Evolutionary conservation across 1,139 yeast genomes (phyloP), one percentile per base, ranked within the genome.

Genomic region (Suzukiozyma palmioleophila): DNA sequence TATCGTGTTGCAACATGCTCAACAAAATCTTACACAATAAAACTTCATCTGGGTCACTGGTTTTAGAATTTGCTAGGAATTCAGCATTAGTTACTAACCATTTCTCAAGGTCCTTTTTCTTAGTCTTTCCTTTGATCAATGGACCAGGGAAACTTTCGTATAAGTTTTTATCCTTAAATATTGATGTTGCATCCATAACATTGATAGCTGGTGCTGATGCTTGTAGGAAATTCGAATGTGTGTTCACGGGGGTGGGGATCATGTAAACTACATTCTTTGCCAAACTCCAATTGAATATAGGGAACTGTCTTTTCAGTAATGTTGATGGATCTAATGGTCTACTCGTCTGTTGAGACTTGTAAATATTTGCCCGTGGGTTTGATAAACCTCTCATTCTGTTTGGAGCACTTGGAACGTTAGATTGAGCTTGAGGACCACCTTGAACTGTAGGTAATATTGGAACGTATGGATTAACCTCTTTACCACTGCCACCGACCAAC

Each of bases 271-370:
- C 60, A 25, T 55, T 58, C 31, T 55, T 60, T 5, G 70, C 57
- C 29, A 67, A 62, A 35, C 86, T 76, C 86, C 95, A 89, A 41
- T 75, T 69, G 56, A 88, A 84, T 27, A 89, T 59, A 0, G 96
- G 96, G 57, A 84, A 85, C 56, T 87, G 96, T 42, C 86, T 68
- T 38, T 69, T 70, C 25, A 54, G 52, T 35, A 65, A 52, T 7
- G 67, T 62, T 22, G 58, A 59, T 1, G 75, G 74, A 42, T 69
- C 59, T 28, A 51, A 54, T 14, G 59, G 56, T 42, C 59, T 61
- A 1, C 59, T 54, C 4, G 56, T 52, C 4, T 61, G 55, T 39
- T 53, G 54, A 15, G 54, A 50, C 24, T 50, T 48, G 42, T 63
- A 63, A 14, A 61, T 52, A 26, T 56, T 62, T 3, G 56, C 48